phyloP scores from a whole-genome alignment of 2,329 filamentous ascomycete genomes.

The Penicillium sp. region DNA sequence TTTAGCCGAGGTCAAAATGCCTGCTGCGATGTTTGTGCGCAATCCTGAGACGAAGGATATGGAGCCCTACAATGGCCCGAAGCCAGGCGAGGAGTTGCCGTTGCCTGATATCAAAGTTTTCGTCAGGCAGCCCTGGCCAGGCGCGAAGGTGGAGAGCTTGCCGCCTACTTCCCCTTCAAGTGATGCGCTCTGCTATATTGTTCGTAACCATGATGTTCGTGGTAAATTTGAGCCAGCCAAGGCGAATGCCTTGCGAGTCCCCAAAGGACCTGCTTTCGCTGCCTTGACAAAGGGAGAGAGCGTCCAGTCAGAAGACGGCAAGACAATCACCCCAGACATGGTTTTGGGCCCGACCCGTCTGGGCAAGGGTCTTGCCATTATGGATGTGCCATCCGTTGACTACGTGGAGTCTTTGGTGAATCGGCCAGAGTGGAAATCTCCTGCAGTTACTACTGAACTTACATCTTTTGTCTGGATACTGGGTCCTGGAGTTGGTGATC shows the following conservation, averaged over 20 bases:
- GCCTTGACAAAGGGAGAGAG: conserved; percentile 62
- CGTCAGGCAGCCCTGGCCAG: conserved; percentile 77
- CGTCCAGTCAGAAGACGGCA: conserved; percentile 64
- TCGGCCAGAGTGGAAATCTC: conserved; percentile 69
- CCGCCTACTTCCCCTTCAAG: conserved; percentile 66
- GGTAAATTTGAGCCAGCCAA: conserved; percentile 73
- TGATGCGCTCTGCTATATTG: conserved; percentile 80
- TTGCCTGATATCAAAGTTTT: conserved; percentile 69
- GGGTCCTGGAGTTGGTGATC: conserved; percentile 63
- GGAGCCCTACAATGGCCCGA: conserved; percentile 68
- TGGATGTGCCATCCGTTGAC: conserved; percentile 71
- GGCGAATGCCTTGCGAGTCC: conserved; percentile 66
- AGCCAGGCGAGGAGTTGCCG: conserved; percentile 51
- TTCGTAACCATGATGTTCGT: conserved; percentile 71
- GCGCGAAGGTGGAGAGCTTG: conserved; percentile 61
- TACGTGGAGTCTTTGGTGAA: conserved; percentile 70
- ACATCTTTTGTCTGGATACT: conserved; percentile 78
- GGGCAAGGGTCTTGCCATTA: conserved; percentile 73
- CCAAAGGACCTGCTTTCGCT: conserved; percentile 58
- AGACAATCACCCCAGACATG: conserved; percentile 78
- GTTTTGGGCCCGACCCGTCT: conserved; percentile 68
- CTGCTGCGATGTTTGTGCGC: conserved; percentile 68
- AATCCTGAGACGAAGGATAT: conserved; percentile 62
- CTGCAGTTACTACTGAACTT: conserved; percentile 66
- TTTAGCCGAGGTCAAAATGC: conserved; percentile 65